phyloP scores from a whole-genome alignment of 768 basidiomycete genomes.

The Hypholoma sublateritium region DNA sequence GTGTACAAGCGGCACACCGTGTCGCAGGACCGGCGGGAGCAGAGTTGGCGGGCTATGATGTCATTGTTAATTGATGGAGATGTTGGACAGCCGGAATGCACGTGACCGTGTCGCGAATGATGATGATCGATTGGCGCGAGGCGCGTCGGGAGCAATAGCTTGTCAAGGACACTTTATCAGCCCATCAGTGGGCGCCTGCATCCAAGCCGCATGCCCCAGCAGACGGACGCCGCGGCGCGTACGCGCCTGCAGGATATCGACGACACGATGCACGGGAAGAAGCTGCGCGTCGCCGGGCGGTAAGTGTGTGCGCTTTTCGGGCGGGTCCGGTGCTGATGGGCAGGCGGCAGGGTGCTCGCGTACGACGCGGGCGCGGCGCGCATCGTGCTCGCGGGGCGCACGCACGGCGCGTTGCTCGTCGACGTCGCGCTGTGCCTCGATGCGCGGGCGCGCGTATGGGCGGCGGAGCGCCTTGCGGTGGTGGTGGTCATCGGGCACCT shows the following conservation, averaged over 20 bases:
- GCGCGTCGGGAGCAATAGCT: neutral
- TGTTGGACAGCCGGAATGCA: neutral
- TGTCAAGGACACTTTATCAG: neutral
- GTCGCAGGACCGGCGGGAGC: neutral
- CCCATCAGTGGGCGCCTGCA: neutral
- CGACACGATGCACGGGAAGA: conserved; percentile 41
- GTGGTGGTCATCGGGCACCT: conserved; percentile 61
- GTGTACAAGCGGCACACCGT: neutral
- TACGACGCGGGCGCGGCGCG: conserved; percentile 51
- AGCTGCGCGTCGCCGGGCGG: conserved; percentile 62
- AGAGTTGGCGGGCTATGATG: neutral
- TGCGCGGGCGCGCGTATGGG: conserved; percentile 40
- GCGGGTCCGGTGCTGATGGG: neutral
- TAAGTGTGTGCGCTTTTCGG: conserved; percentile 27
- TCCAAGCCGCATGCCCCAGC: conserved; percentile 41
- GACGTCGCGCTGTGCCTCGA: conserved; percentile 54
- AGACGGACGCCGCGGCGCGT: conserved; percentile 46
- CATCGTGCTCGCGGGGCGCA: conserved; percentile 48
- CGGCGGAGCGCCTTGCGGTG: conserved; percentile 47
- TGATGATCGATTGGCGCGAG: neutral
- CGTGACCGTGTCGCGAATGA: neutral
- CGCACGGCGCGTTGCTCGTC: conserved; percentile 47
- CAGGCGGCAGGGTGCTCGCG: conserved; percentile 46
- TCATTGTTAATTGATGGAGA: neutral
- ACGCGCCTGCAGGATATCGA: conserved; percentile 41